These are phyloP conservation scores for Spergularia bocconei DNA, from an alignment of 148 eudicot genomes.

Conservation along the genomic window DNA sequence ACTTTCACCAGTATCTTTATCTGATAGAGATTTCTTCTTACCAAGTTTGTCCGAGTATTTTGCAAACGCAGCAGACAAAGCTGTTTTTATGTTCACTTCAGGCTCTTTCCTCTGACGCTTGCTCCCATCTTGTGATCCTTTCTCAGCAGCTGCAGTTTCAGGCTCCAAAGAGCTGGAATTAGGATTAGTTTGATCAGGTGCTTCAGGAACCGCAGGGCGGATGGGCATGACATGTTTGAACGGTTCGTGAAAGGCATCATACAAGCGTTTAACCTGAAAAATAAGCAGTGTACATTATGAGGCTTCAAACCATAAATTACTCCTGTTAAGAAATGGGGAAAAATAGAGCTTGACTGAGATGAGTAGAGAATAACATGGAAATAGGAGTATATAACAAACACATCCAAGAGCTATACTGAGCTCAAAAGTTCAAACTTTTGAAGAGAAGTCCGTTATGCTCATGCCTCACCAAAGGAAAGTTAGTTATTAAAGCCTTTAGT, in stretches of 20 bases:
- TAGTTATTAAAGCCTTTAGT: neutral
- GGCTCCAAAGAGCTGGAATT: slow-evolving; percentile 25
- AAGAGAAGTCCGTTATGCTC: neutral
- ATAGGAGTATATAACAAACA: neutral
- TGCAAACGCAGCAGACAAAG: slow-evolving; percentile 68
- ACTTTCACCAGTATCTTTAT: slow-evolving; percentile 29
- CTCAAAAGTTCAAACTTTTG: neutral
- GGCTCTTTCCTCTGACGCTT: slow-evolving; percentile 60
- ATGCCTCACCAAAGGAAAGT: neutral
- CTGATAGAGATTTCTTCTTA: slow-evolving; percentile 34
- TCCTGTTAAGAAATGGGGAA: neutral
- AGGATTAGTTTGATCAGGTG: slow-evolving; percentile 32
- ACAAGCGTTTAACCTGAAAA: slow-evolving; percentile 77
- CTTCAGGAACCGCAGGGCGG: slow-evolving; percentile 38
- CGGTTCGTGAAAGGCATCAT: slow-evolving; percentile 91
- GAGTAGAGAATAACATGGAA: neutral
- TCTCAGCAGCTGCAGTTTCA: slow-evolving; percentile 37
- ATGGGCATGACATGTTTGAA: slow-evolving; percentile 69
- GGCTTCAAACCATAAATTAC: neutral
- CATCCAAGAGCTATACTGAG: neutral
- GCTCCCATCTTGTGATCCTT: slow-evolving; percentile 37
- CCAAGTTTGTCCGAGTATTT: slow-evolving; percentile 52
- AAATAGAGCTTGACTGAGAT: neutral
- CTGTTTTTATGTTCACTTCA: slow-evolving; percentile 56
- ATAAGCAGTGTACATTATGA: slow-evolving; percentile 9